phyloP scores from a whole-genome alignment of 768 basidiomycete species.

The Tylopilus balloui region DNA sequence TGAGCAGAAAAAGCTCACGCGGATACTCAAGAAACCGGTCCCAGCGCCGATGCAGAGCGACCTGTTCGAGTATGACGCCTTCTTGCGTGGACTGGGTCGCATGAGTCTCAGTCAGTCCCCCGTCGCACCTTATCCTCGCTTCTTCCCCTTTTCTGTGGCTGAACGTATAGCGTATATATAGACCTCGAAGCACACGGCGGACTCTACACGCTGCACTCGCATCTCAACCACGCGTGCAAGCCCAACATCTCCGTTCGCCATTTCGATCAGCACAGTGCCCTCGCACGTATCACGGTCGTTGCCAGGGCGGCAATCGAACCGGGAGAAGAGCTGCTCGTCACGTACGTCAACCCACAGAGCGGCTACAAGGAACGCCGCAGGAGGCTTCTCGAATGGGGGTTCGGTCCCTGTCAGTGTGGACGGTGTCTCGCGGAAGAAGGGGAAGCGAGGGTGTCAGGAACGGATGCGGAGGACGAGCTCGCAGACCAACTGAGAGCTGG shows the following conservation, averaged over 20 bases:
- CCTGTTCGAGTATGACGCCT: slow-evolving; percentile 74
- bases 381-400: slow-evolving; percentile 68
- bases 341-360: slow-evolving; percentile 68
- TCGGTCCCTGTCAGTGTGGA: slow-evolving; percentile 63
- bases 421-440: slow-evolving; percentile 61
- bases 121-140: neutral
- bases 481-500: slow-evolving; percentile 62
- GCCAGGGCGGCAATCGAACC: slow-evolving; percentile 57
- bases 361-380: slow-evolving; percentile 40
- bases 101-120: slow-evolving; percentile 71
- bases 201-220: slow-evolving; percentile 79
- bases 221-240: slow-evolving; percentile 80
- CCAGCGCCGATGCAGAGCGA: slow-evolving; percentile 48
- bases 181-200: slow-evolving; percentile 86
- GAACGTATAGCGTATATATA: slow-evolving; percentile 22
- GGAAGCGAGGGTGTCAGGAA: slow-evolving; percentile 18
- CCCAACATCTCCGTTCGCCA: slow-evolving; percentile 81
- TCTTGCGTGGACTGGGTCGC: slow-evolving; percentile 65
- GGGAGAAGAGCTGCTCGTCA: slow-evolving; percentile 73
- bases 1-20: slow-evolving; percentile 56
- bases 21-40: slow-evolving; percentile 46
- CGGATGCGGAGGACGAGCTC: slow-evolving; percentile 34
- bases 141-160: slow-evolving; percentile 3
- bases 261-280: slow-evolving; percentile 61
- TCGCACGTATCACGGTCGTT: slow-evolving; percentile 72